A percentile compares a stretch with the other conserved stretches of the same genome.
Evolutionary conservation across 345 rosid species (phyloP).

Genomic region (Acer campestre): DNA sequence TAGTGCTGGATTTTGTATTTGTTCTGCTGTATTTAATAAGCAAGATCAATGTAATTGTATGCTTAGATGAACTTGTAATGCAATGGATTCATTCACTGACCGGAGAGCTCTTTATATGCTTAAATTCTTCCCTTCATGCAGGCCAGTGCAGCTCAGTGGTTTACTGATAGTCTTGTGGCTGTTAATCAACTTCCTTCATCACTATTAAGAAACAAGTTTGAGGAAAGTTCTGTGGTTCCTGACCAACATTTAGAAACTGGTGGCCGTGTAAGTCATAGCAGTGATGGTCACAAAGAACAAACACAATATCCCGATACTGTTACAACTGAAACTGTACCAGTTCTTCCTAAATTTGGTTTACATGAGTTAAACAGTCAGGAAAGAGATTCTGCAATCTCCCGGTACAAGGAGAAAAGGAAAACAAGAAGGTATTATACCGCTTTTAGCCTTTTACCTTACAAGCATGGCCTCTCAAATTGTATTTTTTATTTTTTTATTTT

Average conservation of each 20-base stretch:
- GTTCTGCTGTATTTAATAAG: background rate
- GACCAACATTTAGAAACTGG: slow-evolving; percentile 29
- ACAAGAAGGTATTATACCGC: slow-evolving; percentile 62
- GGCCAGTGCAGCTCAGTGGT: slow-evolving; percentile 38
- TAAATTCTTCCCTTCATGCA: slow-evolving; percentile 26
- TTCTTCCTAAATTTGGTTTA: slow-evolving; percentile 25
- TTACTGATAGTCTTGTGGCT: slow-evolving; percentile 30
- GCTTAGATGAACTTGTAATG: background rate
- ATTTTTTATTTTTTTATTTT: too few species aligned
- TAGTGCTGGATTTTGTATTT: background rate
- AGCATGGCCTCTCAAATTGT: background rate
- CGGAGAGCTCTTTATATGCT: slow-evolving; percentile 9
- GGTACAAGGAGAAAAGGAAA: slow-evolving; percentile 91
- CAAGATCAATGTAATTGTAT: background rate
- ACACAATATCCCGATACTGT: slow-evolving; percentile 15
- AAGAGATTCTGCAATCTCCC: slow-evolving; percentile 78
- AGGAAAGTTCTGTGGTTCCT: slow-evolving; percentile 33
- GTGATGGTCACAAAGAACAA: slow-evolving; percentile 28
- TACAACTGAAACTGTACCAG: slow-evolving; percentile 12
- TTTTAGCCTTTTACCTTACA: background rate
- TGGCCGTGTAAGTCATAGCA: slow-evolving; percentile 21
- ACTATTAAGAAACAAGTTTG: slow-evolving; percentile 20
- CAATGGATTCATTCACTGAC: background rate
- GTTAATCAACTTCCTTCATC: slow-evolving; percentile 33
- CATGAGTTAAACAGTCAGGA: slow-evolving; percentile 71